Evolutionary conservation across 441 rosid species (phyloP).

Genomic region (Croton laevigatus): DNA sequence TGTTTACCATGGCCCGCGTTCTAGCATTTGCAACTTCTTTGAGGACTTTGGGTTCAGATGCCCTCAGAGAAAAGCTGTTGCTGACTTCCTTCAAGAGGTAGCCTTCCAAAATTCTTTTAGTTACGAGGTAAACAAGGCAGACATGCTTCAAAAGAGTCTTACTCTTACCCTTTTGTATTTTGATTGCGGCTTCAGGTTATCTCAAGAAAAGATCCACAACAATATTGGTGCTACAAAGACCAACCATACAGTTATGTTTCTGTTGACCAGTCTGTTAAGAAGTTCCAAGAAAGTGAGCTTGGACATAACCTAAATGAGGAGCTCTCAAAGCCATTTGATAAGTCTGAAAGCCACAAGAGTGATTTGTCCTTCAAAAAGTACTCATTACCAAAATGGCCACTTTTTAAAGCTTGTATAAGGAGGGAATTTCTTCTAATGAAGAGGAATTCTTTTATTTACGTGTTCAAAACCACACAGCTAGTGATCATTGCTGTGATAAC

Average conservation of each 20-base stretch:
- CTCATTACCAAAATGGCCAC: constrained; percentile 43
- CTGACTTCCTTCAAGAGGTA: constrained; percentile 46
- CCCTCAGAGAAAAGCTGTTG: constrained; percentile 43
- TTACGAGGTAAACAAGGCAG: too few relatives aligned
- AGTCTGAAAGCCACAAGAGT: constrained; percentile 23
- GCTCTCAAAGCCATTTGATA: constrained; percentile 34
- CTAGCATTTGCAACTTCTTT: constrained; percentile 31
- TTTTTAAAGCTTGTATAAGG: constrained; percentile 40
- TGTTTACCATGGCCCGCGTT: constrained; percentile 39
- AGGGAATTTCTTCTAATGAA: constrained; percentile 57
- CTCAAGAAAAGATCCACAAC: constrained; percentile 54
- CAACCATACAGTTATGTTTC: constrained; percentile 37
- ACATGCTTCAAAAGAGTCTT: background rate
- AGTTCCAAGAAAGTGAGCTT: constrained; percentile 29
- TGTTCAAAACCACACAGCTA: constrained; percentile 51
- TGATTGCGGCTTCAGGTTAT: constrained; percentile 31
- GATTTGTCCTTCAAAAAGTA: constrained; percentile 36
- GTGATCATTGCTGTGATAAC: constrained; percentile 38
- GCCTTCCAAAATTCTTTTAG: background rate
- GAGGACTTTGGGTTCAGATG: constrained; percentile 39
- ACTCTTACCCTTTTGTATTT: background rate
- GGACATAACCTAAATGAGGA: constrained; percentile 36
- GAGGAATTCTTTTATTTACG: constrained; percentile 45
- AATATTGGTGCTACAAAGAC: constrained; percentile 37
- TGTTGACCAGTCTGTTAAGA: constrained; percentile 33